A percentile compares a stretch with the other conserved stretches of the same genome.
Conservation (phyloP, 345 rosid species). For the Salix brachista region DNA sequence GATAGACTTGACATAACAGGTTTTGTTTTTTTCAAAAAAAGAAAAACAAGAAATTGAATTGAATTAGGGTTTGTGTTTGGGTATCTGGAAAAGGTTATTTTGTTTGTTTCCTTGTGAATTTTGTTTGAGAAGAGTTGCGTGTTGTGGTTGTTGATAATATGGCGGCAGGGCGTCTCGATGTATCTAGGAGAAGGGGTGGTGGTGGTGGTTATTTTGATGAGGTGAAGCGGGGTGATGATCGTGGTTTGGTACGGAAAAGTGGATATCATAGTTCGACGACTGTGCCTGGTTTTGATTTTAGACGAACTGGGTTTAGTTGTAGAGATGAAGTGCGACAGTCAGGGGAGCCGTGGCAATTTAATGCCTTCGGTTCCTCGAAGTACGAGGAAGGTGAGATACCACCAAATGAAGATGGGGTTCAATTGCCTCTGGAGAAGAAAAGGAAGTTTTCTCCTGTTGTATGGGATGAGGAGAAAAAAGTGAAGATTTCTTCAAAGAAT, state of each 20-base stretch:
- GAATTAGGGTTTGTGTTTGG: slow-evolving; percentile 42
- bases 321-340: slow-evolving; percentile 4
- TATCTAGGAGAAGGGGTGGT: slow-evolving; percentile 43
- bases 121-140: slow-evolving; percentile 31
- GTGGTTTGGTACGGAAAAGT: not conserved
- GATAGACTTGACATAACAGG: not conserved
- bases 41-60: not conserved
- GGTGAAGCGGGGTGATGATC: slow-evolving; percentile 7
- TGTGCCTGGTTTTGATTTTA: not conserved
- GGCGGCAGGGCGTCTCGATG: slow-evolving; percentile 69
- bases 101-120: slow-evolving; percentile 5
- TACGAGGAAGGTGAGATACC: slow-evolving; percentile 18
- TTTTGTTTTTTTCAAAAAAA: not conserved
- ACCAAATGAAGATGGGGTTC: slow-evolving; percentile 22
- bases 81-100: slow-evolving; percentile 8
- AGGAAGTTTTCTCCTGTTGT: slow-evolving; percentile 58
- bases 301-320: slow-evolving; percentile 20
- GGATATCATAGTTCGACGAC: not conserved
- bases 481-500: slow-evolving; percentile 26
- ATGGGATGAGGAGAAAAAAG: slow-evolving; percentile 45
- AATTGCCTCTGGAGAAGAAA: slow-evolving; percentile 44
- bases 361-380: slow-evolving; percentile 4
- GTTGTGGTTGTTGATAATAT: slow-evolving; percentile 57
- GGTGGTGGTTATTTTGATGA: slow-evolving; percentile 16
- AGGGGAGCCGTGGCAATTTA: slow-evolving; percentile 1